Evolutionary conservation across 768 basidiomycete genomes (phyloP).

Genomic region (Lenzites betulinus): DNA sequence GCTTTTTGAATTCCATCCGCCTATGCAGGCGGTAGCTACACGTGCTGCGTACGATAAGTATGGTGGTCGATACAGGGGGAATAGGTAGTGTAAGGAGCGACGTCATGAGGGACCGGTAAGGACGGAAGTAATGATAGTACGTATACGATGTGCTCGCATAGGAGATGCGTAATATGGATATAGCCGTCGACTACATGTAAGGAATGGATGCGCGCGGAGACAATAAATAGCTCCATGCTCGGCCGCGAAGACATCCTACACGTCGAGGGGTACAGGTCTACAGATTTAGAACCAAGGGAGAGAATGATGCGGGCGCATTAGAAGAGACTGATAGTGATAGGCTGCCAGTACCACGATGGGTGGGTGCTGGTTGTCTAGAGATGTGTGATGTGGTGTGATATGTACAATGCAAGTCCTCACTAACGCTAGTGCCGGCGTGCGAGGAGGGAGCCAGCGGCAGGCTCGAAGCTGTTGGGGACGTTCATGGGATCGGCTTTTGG

Average conservation of each 20-base stretch:
- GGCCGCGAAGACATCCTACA: neutral
- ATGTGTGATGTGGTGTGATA: neutral
- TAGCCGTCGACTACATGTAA: neutral
- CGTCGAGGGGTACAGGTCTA: constrained; percentile 9
- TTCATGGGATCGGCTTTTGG: constrained; percentile 36
- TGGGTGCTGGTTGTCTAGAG: neutral
- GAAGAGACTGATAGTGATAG: constrained; percentile 1
- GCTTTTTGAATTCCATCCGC: constrained; percentile 3
- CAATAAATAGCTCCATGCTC: constrained; percentile 13
- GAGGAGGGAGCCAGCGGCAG: constrained; percentile 63
- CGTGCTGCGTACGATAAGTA: constrained; percentile 3
- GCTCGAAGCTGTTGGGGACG: constrained; percentile 59
- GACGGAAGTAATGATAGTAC: no score
- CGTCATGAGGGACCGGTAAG: neutral
- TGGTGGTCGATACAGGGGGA: constrained; percentile 7
- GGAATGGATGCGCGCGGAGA: neutral
- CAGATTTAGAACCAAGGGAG: neutral
- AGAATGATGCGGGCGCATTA: neutral
- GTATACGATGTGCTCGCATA: no score
- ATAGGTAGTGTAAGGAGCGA: constrained; percentile 6
- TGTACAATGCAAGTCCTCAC: neutral
- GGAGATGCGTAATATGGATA: neutral
- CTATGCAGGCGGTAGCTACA: constrained; percentile 12
- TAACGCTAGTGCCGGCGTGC: constrained; percentile 29
- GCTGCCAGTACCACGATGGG: neutral